Conservation (phyloP, 2,329 filamentous ascomycete genomes). For the Pseudocercospora crystallina region DNA sequence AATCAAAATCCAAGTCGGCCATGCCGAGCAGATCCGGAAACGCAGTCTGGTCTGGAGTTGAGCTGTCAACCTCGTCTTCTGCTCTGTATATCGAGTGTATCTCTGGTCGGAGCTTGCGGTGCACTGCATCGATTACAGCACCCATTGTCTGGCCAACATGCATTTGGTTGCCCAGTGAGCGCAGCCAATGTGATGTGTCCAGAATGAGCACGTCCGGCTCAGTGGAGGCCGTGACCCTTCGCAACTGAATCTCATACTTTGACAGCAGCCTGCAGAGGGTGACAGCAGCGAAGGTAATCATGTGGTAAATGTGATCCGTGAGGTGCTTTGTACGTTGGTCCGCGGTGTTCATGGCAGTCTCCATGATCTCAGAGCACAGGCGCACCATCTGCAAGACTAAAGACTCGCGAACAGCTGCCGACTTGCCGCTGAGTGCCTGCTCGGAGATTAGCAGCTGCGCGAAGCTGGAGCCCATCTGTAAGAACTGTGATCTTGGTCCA, state of each 20-base stretch:
- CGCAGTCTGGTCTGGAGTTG: constrained; percentile 1
- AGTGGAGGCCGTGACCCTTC: background rate
- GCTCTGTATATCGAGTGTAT: background rate
- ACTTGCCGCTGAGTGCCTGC: constrained; percentile 38
- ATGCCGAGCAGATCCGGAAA: constrained; percentile 12
- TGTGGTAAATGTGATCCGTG: constrained; percentile 50
- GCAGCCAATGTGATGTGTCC: constrained; percentile 6
- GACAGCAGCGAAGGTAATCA: constrained; percentile 47
- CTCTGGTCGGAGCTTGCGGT: constrained; percentile 11
- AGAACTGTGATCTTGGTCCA: constrained; percentile 47
- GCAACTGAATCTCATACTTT: constrained; percentile 9
- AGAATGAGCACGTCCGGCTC: constrained; percentile 5
- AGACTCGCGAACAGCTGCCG: constrained; percentile 13
- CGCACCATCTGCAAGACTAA: constrained; percentile 41
- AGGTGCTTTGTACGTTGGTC: constrained; percentile 48
- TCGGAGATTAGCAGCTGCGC: constrained; percentile 46
- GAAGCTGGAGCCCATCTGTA: constrained; percentile 50
- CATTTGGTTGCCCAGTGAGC: constrained; percentile 4
- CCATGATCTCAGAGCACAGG: constrained; percentile 42
- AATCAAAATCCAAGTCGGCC: constrained; percentile 9
- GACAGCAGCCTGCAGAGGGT: constrained; percentile 40
- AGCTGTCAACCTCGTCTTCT: constrained; percentile 8
- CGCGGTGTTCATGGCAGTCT: constrained; percentile 44
- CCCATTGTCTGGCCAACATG: constrained; percentile 13
- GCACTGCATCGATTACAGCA: constrained; percentile 9